These are phyloP conservation scores for Solanum chilense DNA, from an alignment of 257 asterid genomes.

Conservation along the genomic window DNA sequence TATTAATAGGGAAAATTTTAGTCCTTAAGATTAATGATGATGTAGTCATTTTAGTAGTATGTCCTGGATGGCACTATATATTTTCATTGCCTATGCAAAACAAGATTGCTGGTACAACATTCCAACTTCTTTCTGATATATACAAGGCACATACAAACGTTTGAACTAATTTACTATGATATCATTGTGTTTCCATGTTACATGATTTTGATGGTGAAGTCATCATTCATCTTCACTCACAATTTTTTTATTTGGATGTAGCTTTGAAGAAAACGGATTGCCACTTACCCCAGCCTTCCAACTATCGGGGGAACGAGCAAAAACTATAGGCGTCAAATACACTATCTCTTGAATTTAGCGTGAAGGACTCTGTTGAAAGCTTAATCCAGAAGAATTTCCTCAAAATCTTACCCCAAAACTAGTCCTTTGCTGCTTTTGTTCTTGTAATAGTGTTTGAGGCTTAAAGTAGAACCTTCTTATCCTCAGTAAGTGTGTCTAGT, in stretches of 20 bases:
- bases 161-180: not conserved
- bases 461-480: not conserved
- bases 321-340: slow-evolving; percentile 24
- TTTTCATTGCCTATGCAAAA: too few species aligned
- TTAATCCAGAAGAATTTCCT: slow-evolving; percentile 14
- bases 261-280: slow-evolving; percentile 3
- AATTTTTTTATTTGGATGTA: not conserved
- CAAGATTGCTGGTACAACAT: too few species aligned
- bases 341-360: slow-evolving; percentile 26
- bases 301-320: slow-evolving; percentile 28
- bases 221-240: not conserved
- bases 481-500: not conserved
- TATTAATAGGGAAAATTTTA: too few species aligned
- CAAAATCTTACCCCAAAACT: not conserved
- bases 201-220: not conserved
- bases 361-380: slow-evolving; percentile 25
- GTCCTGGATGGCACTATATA: not conserved
- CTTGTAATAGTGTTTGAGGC: not conserved
- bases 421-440: not conserved
- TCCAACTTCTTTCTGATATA: too few species aligned
- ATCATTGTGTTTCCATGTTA: not conserved
- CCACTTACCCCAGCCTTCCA: not conserved
- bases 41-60: not conserved
- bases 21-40: not conserved
- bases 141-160: too few species aligned